Evolutionary conservation across 768 basidiomycete species (phyloP).

Genomic region (Glaciozyma antarctica): DNA sequence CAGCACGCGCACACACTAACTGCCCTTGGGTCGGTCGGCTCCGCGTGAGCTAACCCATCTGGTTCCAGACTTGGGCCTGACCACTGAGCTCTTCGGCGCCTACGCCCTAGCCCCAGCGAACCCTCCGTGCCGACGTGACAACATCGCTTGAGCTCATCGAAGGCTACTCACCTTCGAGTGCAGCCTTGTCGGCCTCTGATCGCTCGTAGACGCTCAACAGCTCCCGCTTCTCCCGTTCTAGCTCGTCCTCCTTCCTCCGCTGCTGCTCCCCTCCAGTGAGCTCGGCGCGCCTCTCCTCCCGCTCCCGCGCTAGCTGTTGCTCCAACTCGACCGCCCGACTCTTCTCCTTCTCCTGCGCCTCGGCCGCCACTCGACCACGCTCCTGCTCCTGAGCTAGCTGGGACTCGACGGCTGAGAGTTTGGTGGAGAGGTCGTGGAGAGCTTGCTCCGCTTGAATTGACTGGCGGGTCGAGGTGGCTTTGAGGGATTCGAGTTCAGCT

Average conservation of each 20-base stretch:
- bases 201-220: slow-evolving; percentile 72
- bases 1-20: slow-evolving; percentile 7
- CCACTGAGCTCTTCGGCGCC: slow-evolving; percentile 9
- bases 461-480: slow-evolving; percentile 10
- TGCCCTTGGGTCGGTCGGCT: not conserved
- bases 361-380: not conserved
- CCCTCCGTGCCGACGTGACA: not conserved
- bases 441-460: slow-evolving; percentile 25
- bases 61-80: slow-evolving; percentile 20
- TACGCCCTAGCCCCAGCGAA: not conserved
- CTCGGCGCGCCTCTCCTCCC: not conserved
- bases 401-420: not conserved
- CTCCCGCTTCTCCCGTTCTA: slow-evolving; percentile 83
- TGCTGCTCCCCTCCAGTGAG: not conserved
- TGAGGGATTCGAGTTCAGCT: slow-evolving; percentile 13
- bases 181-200: slow-evolving; percentile 61
- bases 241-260: slow-evolving; percentile 26
- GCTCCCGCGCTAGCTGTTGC: not conserved
- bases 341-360: not conserved
- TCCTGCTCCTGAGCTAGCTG: not conserved
- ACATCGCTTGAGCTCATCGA: too few relatives aligned
- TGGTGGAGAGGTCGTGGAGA: slow-evolving; percentile 22
- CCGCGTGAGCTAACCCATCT: not conserved
- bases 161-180: slow-evolving; percentile 58
- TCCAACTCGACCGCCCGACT: not conserved